Conservation (phyloP, 306 rosid genomes). For the Medicago lupulina region DNA sequence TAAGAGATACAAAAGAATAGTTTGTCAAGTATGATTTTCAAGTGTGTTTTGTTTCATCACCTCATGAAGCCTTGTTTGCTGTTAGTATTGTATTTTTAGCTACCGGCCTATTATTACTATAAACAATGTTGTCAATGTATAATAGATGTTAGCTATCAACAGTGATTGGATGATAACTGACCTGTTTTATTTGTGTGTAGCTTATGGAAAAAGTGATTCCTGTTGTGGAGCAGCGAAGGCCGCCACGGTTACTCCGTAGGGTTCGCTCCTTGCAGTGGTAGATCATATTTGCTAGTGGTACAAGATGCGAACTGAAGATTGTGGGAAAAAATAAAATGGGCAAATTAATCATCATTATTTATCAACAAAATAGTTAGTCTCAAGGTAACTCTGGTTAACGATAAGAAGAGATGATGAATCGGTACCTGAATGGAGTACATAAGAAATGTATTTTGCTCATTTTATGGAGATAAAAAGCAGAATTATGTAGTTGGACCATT, state of each 20-base stretch:
- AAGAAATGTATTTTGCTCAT: conserved; percentile 37
- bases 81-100: conserved; percentile 28
- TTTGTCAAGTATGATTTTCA: conserved; percentile 30
- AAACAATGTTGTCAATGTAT: conserved; percentile 3
- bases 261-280: conserved; percentile 77
- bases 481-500: conserved; percentile 41
- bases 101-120: neutral
- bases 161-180: conserved; percentile 27
- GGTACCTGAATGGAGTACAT: conserved; percentile 35
- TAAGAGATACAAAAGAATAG: conserved; percentile 30
- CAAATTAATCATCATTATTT: conserved; percentile 35
- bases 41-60: conserved; percentile 32
- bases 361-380: conserved; percentile 9
- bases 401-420: conserved; percentile 38
- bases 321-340: conserved; percentile 24
- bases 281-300: conserved; percentile 45
- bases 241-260: conserved; percentile 68
- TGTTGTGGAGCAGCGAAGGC: conserved; percentile 70
- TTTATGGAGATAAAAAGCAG: conserved; percentile 41
- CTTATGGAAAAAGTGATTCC: conserved; percentile 85
- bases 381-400: conserved; percentile 27
- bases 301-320: conserved; percentile 28
- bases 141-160: conserved; percentile 14
- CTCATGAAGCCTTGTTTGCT: conserved; percentile 14
- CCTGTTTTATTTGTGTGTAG: conserved; percentile 56